Percentiles rank a stretch among this genome's conserved stretches.
phyloP scores from a whole-genome alignment of 2,329 filamentous ascomycete species.

The Colletotrichum sojae region DNA sequence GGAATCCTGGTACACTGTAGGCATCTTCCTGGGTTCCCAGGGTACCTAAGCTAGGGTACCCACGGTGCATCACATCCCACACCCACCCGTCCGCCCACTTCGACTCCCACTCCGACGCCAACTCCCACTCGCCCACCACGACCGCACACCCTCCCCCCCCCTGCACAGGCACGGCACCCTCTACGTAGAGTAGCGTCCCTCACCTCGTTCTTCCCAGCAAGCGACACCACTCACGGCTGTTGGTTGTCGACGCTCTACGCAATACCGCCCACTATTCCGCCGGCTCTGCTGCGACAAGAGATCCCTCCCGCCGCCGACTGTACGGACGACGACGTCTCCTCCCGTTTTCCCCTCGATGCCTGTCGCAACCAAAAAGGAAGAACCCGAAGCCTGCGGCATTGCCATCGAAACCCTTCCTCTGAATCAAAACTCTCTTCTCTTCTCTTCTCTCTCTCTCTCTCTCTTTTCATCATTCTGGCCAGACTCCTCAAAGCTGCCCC shows the following conservation, averaged over 20 bases:
- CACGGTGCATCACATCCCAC: neutral
- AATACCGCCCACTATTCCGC: slow-evolving; percentile 36
- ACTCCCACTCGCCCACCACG: slow-evolving; percentile 37
- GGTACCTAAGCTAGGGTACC: too few relatives aligned
- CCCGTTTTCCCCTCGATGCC: slow-evolving; percentile 26
- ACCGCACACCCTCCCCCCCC: slow-evolving; percentile 21
- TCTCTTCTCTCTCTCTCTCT: neutral
- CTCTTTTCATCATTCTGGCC: neutral
- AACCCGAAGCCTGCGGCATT: slow-evolving; percentile 24
- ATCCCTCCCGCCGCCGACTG: slow-evolving; percentile 35
- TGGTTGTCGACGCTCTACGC: slow-evolving; percentile 22
- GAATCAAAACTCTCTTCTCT: slow-evolving; percentile 11
- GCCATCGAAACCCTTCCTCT: slow-evolving; percentile 30
- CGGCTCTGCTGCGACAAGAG: slow-evolving; percentile 38
- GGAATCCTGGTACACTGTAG: neutral
- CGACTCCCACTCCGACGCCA: slow-evolving; percentile 34
- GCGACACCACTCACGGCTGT: slow-evolving; percentile 33
- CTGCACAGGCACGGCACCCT: slow-evolving; percentile 32
- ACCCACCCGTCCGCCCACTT: slow-evolving; percentile 25
- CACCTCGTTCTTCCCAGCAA: slow-evolving; percentile 10
- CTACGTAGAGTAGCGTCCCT: slow-evolving; percentile 15
- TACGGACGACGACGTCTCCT: slow-evolving; percentile 22
- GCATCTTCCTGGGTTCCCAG: neutral
- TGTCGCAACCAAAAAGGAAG: slow-evolving; percentile 6
- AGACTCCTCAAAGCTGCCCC: neutral